These are phyloP conservation scores for Fraxinus xanthoxyloides DNA, from an alignment of 305 asterid genomes.

Conservation along the genomic window DNA sequence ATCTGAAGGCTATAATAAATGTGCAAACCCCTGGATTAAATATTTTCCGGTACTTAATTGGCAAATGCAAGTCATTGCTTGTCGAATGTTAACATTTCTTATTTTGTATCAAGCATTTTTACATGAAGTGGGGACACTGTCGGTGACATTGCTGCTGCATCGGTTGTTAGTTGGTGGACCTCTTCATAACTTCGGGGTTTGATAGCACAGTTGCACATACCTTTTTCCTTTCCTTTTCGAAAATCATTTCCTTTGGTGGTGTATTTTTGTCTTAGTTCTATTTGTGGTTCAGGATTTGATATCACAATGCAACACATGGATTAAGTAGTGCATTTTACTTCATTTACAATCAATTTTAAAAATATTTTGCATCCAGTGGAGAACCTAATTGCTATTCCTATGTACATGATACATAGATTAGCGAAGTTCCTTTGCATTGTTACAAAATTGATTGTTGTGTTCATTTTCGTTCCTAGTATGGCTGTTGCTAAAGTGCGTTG, in stretches of 20 bases:
- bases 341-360: neutral
- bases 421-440: neutral
- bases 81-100: neutral
- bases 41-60: neutral
- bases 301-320: neutral
- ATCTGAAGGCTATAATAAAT: neutral
- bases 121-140: neutral
- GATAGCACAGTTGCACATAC: neutral
- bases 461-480: neutral
- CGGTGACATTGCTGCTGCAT: neutral
- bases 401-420: neutral
- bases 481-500: constrained; percentile 3
- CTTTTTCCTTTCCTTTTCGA: neutral
- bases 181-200: neutral
- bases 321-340: neutral
- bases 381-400: neutral
- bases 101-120: neutral
- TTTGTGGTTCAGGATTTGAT: neutral
- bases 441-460: neutral
- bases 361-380: neutral
- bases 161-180: neutral
- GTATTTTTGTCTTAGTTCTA: neutral
- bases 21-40: neutral
- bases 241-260: neutral
- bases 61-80: neutral